Base-by-base conservation (phyloP, 805 yeast species). In the Candida adriatica region DNA sequence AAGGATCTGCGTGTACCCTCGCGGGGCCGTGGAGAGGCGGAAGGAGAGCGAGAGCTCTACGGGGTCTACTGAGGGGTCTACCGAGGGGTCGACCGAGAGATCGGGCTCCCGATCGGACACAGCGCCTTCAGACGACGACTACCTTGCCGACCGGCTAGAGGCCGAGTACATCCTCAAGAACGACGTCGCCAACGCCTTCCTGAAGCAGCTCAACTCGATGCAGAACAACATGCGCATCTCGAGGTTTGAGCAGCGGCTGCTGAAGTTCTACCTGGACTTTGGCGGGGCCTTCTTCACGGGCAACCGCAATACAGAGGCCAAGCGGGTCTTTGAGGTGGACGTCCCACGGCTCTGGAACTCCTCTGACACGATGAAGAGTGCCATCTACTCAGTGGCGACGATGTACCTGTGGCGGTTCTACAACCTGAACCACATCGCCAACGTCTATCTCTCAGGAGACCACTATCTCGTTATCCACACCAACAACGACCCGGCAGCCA, bases 1-100 rank as follows among this genome's bases (percentile, higher is more conserved):
- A 13, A 62, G 85, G 20, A 76, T 70, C 16, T 88, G 96, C 58
- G 70, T 81, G 4, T 86, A 82, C 14, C 16, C 24, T 6, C 9
- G 25, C 8, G n/a, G 13, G 6, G 20, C 9, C 11, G 8, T 7
- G 6, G 20, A 17, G 21, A 17, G 10, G 22, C 8, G 22, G 11
- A 19, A 19, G 22, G 11, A 19, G 22, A 19, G 22, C 22, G 11
- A 11, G 8, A 19, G 22, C 22, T 19, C 22, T 19, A 19, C 8
- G 22, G 8, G 10, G 8, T 19, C 22, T 19, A 19, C 22, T 8
- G 22, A 19, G 8, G 22, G 11, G 22, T 19, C 11, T 19, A 8
- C 22, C 8, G 22, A 19, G 8, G 22, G 22, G n/a, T n/a, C n/a
- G n/a, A n/a, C n/a, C n/a, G n/a, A n/a, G n/a, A n/a, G n/a, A n/a